Percentiles rank a stretch among this genome's conserved stretches.
phyloP scores from a whole-genome alignment of 2,329 filamentous ascomycete genomes.

The Penicillium sp. region DNA sequence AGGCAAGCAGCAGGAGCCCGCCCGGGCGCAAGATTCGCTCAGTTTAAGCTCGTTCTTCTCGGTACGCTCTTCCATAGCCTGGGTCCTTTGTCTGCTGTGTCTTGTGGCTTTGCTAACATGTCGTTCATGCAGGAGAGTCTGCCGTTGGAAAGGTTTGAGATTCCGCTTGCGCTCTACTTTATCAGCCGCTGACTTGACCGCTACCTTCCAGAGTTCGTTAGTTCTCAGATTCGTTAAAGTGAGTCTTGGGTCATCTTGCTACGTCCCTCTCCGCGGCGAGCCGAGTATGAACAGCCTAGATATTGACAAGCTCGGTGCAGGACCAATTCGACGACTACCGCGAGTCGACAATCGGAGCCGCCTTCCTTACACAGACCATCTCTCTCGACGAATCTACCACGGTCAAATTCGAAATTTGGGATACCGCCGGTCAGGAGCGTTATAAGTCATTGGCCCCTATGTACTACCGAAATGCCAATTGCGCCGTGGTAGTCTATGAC shows the following conservation, averaged over 20 bases:
- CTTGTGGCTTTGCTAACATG: slow-evolving; percentile 14
- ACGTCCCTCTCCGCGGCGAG: not conserved
- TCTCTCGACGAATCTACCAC: slow-evolving; percentile 97
- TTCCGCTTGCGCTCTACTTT: slow-evolving; percentile 11
- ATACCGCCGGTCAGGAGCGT: slow-evolving; percentile 95
- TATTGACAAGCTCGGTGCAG: slow-evolving; percentile 49
- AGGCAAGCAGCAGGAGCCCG: slow-evolving; percentile 73
- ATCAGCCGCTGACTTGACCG: slow-evolving; percentile 31
- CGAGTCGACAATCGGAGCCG: slow-evolving; percentile 97
- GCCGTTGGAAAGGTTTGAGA: slow-evolving; percentile 88
- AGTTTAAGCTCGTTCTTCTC: slow-evolving; percentile 97
- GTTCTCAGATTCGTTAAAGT: slow-evolving; percentile 98
- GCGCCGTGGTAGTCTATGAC: slow-evolving; percentile 97
- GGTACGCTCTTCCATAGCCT: slow-evolving; percentile 60
- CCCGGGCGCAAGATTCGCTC: slow-evolving; percentile 80
- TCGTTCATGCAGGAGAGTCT: slow-evolving; percentile 73
- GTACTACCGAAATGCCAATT: slow-evolving; percentile 99
- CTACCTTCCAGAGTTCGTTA: slow-evolving; percentile 76
- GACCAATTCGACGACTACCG: slow-evolving; percentile 99
- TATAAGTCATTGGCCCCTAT: slow-evolving; percentile 99
- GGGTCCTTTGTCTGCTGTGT: not conserved
- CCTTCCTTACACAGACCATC: slow-evolving; percentile 98
- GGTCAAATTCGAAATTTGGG: slow-evolving; percentile 99
- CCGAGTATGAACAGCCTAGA: not conserved
- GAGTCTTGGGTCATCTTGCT: slow-evolving; percentile 30